A percentile compares a stretch with the other conserved stretches of the same genome.
Conservation (phyloP, 2,329 filamentous ascomycete genomes). For the Paraconiothyrium brasiliense region DNA sequence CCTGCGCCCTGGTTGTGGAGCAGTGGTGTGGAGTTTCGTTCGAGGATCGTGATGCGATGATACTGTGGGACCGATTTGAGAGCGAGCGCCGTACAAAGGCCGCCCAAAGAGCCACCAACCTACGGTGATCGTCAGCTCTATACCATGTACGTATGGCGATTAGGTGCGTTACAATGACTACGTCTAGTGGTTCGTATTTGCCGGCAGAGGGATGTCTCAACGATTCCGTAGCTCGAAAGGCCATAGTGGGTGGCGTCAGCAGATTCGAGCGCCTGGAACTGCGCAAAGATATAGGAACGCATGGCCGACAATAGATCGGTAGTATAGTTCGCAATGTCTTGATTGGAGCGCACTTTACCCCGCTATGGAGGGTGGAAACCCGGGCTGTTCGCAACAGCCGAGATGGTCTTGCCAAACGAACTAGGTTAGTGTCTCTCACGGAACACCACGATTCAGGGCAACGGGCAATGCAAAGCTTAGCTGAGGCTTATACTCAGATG, state of each 20-base stretch:
- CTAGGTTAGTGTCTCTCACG: slow-evolving; percentile 3
- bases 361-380: slow-evolving; percentile 7
- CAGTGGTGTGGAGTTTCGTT: slow-evolving; percentile 40
- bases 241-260: slow-evolving; percentile 10
- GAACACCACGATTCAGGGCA: neutral
- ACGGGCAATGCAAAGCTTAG: slow-evolving; percentile 1
- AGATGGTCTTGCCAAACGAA: neutral
- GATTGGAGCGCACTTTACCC: slow-evolving; percentile 5
- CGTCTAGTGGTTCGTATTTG: slow-evolving; percentile 31
- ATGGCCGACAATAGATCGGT: neutral
- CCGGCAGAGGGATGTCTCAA: slow-evolving; percentile 26
- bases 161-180: slow-evolving; percentile 34
- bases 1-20: slow-evolving; percentile 47
- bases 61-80: slow-evolving; percentile 37
- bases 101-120: slow-evolving; percentile 44
- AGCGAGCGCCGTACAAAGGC: slow-evolving; percentile 38
- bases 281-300: neutral
- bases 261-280: neutral
- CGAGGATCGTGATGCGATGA: slow-evolving; percentile 41
- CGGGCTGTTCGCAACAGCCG: slow-evolving; percentile 7
- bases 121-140: slow-evolving; percentile 22
- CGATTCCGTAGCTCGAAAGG: slow-evolving; percentile 10
- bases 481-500: neutral
- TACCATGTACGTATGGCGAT: neutral
- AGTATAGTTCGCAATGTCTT: neutral